Conservation (phyloP, 768 basidiomycete species). For the Tulasnella sp. region DNA sequence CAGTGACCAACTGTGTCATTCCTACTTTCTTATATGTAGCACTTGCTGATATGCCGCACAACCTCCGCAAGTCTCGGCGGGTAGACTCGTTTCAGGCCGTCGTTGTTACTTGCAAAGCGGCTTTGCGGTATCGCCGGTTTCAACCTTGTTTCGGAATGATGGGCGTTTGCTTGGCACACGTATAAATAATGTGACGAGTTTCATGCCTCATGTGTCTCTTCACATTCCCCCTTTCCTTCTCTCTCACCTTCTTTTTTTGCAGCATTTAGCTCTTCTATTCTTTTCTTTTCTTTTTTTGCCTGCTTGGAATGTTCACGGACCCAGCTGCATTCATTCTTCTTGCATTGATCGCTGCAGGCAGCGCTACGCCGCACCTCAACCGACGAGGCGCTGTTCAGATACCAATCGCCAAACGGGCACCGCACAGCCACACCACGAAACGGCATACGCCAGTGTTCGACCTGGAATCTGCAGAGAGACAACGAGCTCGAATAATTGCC, state of each 20-base stretch:
- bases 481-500: neutral
- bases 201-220: neutral
- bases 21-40: neutral
- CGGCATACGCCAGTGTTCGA: neutral
- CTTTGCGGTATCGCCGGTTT: neutral
- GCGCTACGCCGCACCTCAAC: neutral
- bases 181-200: neutral
- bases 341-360: neutral
- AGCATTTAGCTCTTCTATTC: neutral
- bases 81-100: neutral
- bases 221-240: neutral
- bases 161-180: neutral
- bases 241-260: neutral
- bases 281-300: neutral
- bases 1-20: neutral
- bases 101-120: no score
- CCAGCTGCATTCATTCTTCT: neutral
- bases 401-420: neutral
- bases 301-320: neutral
- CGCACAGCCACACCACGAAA: neutral
- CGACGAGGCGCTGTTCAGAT: neutral
- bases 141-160: neutral
- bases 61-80: neutral
- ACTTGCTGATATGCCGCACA: neutral
- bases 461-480: neutral